phyloP scores from a whole-genome alignment of 2,329 filamentous ascomycete genomes.

The Magnaporthiopsis poae region DNA sequence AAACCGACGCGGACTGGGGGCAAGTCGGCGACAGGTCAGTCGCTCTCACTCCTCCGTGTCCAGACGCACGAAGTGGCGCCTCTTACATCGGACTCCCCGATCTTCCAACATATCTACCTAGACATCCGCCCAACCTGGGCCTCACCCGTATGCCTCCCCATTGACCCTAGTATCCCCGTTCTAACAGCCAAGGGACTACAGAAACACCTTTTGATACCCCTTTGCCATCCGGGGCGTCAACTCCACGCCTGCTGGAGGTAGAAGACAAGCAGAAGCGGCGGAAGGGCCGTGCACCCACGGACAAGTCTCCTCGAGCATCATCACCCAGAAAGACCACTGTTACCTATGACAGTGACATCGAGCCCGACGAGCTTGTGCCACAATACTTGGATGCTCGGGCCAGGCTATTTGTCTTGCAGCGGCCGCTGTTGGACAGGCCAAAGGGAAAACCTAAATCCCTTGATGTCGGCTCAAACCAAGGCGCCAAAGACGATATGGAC shows the following conservation, averaged over 20 bases:
- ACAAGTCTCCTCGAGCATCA: slow-evolving; percentile 16
- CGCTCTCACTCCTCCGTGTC: neutral
- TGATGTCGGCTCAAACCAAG: neutral
- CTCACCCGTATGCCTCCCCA: neutral
- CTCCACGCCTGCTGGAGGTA: slow-evolving; percentile 32
- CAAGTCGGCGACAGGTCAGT: slow-evolving; percentile 27
- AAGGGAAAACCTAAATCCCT: slow-evolving; percentile 26
- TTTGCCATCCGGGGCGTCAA: slow-evolving; percentile 38
- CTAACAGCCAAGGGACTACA: slow-evolving; percentile 13
- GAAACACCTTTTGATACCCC: slow-evolving; percentile 43
- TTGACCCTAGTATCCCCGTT: neutral
- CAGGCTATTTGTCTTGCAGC: slow-evolving; percentile 53
- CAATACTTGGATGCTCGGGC: slow-evolving; percentile 68
- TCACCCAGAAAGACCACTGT: slow-evolving; percentile 34
- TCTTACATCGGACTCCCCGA: neutral
- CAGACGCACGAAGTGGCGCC: neutral
- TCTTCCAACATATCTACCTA: neutral
- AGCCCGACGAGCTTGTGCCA: slow-evolving; percentile 64
- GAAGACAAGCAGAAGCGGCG: slow-evolving; percentile 26
- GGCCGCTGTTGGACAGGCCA: slow-evolving; percentile 37
- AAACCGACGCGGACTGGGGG: slow-evolving; percentile 28
- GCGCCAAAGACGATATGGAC: slow-evolving; percentile 30
- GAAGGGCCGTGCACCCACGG: slow-evolving; percentile 19
- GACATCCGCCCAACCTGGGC: neutral
- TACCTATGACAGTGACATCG: slow-evolving; percentile 59